Conservation (phyloP, 139 green algal species). For the Yamagishiella unicocca region DNA sequence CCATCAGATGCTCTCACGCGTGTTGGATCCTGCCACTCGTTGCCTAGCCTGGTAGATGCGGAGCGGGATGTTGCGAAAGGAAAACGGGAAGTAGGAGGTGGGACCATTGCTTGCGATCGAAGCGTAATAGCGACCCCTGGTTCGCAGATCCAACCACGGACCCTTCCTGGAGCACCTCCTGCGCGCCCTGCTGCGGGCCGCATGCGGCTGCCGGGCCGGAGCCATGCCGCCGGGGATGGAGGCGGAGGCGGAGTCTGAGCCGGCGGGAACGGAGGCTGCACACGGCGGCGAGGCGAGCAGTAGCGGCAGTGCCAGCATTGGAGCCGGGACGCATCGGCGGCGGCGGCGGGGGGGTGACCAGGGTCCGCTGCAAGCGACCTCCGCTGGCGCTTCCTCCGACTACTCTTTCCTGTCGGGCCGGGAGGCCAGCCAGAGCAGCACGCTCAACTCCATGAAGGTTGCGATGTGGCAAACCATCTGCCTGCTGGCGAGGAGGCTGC, state of each 20-base stretch:
- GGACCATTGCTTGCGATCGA: no score
- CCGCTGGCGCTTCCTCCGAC: not conserved
- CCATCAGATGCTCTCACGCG: no score
- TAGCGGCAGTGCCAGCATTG: not conserved
- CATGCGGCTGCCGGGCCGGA: not conserved
- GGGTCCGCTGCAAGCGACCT: not conserved
- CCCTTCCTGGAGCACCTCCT: not conserved
- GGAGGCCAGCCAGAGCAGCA: slow-evolving; percentile 43
- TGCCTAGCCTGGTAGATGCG: no score
- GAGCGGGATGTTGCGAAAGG: no score
- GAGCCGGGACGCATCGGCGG: not conserved
- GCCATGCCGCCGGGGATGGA: slow-evolving; percentile 2
- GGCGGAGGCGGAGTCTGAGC: not conserved
- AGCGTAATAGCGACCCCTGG: no score
- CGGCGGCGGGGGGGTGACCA: not conserved
- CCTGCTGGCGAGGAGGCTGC: slow-evolving; percentile 48
- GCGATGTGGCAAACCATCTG: slow-evolving; percentile 52
- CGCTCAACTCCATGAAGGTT: slow-evolving; percentile 51
- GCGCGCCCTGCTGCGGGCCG: slow-evolving; percentile 11
- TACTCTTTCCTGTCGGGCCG: slow-evolving; percentile 39
- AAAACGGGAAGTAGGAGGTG: no score
- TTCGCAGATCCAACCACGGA: not conserved
- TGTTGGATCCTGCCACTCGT: no score
- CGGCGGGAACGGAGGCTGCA: not conserved
- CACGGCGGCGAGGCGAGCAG: not conserved